Conservation (phyloP, 1,139 yeast genomes). For the Yamadazyma oceani region DNA sequence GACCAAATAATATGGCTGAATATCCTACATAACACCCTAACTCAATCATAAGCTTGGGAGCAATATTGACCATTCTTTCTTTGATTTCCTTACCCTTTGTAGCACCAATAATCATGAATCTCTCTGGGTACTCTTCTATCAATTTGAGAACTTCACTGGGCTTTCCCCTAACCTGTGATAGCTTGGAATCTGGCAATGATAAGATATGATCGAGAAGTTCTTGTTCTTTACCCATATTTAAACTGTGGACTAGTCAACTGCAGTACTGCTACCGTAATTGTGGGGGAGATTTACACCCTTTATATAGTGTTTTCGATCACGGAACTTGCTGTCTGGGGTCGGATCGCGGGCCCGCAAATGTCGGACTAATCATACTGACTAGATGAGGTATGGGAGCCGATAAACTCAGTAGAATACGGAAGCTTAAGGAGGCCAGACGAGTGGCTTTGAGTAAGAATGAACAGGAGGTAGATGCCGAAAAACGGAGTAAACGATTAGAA, state of each 20-base stretch:
- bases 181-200: conserved; percentile 3
- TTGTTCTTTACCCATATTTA: conserved; percentile 12
- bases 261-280: too few species aligned
- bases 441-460: conserved; percentile 13
- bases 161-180: conserved; percentile 2
- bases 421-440: conserved; percentile 10
- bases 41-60: conserved; percentile 20
- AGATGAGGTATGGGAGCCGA: background rate
- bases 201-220: conserved; percentile 6
- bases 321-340: too few species aligned
- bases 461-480: conserved; percentile 9
- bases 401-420: conserved; percentile 4
- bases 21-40: conserved; percentile 48
- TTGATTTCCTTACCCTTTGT: conserved; percentile 32
- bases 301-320: too few species aligned
- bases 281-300: too few species aligned
- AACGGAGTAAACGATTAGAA: conserved; percentile 7
- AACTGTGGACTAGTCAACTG: too few species aligned
- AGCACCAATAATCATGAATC: conserved; percentile 34
- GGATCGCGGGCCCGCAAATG: too few species aligned
- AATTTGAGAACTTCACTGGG: conserved; percentile 31
- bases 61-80: conserved; percentile 21
- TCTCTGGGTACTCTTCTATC: conserved; percentile 26
- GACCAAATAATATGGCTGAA: conserved; percentile 39
- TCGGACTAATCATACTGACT: too few species aligned